Percentiles rank a stretch among this genome's conserved stretches.
These are phyloP conservation scores for Akanthomyces lecanii DNA, from an alignment of 2,329 filamentous ascomycete genomes.

Conservation along the genomic window DNA sequence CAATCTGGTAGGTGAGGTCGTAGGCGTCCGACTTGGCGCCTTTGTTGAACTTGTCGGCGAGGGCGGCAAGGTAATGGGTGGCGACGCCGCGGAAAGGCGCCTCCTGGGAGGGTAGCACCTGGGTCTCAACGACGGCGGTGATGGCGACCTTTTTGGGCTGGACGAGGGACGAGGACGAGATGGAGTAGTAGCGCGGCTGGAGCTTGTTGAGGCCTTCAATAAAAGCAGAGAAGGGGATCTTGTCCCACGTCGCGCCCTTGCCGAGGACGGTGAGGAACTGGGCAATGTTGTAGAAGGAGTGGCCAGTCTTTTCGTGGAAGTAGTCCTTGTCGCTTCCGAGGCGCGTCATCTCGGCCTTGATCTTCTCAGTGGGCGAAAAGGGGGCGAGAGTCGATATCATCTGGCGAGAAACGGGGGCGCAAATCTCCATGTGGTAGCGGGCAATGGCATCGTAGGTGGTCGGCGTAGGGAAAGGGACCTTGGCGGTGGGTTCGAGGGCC, in stretches of 20 bases:
- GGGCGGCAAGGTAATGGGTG: conserved; percentile 90
- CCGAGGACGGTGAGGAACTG: conserved; percentile 72
- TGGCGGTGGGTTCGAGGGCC: conserved; percentile 88
- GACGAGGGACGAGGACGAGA: conserved; percentile 91
- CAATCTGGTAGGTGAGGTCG: conserved; percentile 80
- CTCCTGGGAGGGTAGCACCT: conserved; percentile 70
- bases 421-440: conserved; percentile 96
- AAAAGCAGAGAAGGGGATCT: conserved; percentile 87
- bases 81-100: conserved; percentile 88
- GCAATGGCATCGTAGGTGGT: conserved; percentile 92
- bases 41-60: conserved; percentile 95
- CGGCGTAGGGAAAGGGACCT: conserved; percentile 94
- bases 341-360: conserved; percentile 83
- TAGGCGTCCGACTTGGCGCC: conserved; percentile 78
- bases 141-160: conserved; percentile 94
- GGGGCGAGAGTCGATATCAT: conserved; percentile 82
- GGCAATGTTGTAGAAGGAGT: conserved; percentile 83
- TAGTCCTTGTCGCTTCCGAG: conserved; percentile 93
- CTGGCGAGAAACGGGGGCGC: conserved; percentile 92
- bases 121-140: conserved; percentile 88
- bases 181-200: conserved; percentile 98
- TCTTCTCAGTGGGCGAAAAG: conserved; percentile 79
- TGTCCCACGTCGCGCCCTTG: conserved; percentile 71
- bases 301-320: conserved; percentile 80
- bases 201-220: conserved; percentile 93